phyloP scores from a whole-genome alignment of 1,284 basidiomycete genomes.

The Apiotrichum akiyoshidainum region DNA sequence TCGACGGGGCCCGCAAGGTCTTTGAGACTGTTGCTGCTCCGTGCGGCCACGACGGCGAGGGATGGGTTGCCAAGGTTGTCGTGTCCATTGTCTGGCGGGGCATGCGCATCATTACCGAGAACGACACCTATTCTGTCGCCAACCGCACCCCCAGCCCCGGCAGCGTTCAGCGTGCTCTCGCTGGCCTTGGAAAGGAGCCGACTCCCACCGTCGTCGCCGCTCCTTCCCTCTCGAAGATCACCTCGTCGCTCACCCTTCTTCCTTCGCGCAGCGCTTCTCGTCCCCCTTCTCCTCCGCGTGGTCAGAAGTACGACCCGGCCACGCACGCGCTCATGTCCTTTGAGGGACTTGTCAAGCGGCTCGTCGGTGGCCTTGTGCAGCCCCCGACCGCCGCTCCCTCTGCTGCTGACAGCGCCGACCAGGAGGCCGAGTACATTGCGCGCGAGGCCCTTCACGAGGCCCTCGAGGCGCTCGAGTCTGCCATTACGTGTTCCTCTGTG shows the following conservation, averaged over 20 bases:
- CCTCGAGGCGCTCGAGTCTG: slow-evolving; percentile 47
- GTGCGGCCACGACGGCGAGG: slow-evolving; percentile 50
- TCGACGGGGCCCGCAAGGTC: slow-evolving; percentile 46
- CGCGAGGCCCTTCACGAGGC: slow-evolving; percentile 51
- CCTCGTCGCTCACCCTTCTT: slow-evolving; percentile 34
- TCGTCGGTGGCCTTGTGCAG: slow-evolving; percentile 47
- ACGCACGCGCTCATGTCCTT: slow-evolving; percentile 48
- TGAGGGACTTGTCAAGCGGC: slow-evolving; percentile 48
- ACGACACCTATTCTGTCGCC: slow-evolving; percentile 20
- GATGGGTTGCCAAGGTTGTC: slow-evolving; percentile 50
- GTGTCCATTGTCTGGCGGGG: slow-evolving; percentile 51
- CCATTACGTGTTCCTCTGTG: slow-evolving; percentile 40
- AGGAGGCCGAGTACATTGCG: slow-evolving; percentile 47
- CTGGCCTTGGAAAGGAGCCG: slow-evolving; percentile 39
- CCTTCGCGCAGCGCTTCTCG: slow-evolving; percentile 43
- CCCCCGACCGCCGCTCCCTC: slow-evolving; percentile 36
- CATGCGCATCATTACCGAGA: slow-evolving; percentile 44
- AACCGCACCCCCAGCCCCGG: slow-evolving; percentile 43
- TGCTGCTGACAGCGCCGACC: slow-evolving; percentile 27
- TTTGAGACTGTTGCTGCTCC: slow-evolving; percentile 46
- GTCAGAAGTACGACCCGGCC: slow-evolving; percentile 30
- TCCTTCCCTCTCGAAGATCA: slow-evolving; percentile 40
- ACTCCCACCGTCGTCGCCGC: slow-evolving; percentile 24
- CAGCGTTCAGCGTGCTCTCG: slow-evolving; percentile 40
- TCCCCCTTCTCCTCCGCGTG: slow-evolving; percentile 45